These are phyloP conservation scores for Craspedostauros australis DNA, from an alignment of 108 stramenopile genomes.

Conservation along the genomic window DNA sequence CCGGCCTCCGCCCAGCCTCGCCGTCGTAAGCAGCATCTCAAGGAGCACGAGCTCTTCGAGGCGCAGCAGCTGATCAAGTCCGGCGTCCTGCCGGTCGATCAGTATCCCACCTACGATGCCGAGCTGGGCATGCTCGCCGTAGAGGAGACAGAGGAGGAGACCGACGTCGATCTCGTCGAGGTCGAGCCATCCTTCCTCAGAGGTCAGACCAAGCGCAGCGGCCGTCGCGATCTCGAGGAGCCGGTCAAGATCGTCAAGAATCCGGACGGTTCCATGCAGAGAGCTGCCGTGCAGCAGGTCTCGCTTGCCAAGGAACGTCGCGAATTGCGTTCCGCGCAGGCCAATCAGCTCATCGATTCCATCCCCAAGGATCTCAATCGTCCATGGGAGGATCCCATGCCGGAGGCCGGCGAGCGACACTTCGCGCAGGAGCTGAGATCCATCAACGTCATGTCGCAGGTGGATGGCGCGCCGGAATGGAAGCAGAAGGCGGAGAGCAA, in stretches of 20 bases:
- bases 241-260: constrained; percentile 95
- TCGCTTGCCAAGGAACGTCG: constrained; percentile 93
- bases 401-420: constrained; percentile 93
- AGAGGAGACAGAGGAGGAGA: constrained; percentile 94
- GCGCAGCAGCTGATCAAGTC: constrained; percentile 93
- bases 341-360: constrained; percentile 92
- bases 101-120: constrained; percentile 93
- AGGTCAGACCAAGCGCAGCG: constrained; percentile 85
- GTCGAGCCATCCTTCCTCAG: constrained; percentile 93
- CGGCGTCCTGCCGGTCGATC: constrained; percentile 94
- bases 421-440: constrained; percentile 95
- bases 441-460: constrained; percentile 81
- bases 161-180: constrained; percentile 93
- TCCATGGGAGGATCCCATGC: constrained; percentile 98
- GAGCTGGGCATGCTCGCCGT: constrained; percentile 91
- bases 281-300: constrained; percentile 94
- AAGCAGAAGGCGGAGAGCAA: constrained; percentile 95
- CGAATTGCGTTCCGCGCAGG: constrained; percentile 94
- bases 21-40: constrained; percentile 74
- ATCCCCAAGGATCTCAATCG: constrained; percentile 97
- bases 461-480: constrained; percentile 95
- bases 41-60: constrained; percentile 96
- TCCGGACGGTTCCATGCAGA: constrained; percentile 95
- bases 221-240: constrained; percentile 63
- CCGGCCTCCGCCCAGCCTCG: constrained; percentile 9